A percentile compares a stretch with the other conserved stretches of the same genome.
phyloP scores from a whole-genome alignment of 2,329 filamentous ascomycete species.

The Moelleriella libera region DNA sequence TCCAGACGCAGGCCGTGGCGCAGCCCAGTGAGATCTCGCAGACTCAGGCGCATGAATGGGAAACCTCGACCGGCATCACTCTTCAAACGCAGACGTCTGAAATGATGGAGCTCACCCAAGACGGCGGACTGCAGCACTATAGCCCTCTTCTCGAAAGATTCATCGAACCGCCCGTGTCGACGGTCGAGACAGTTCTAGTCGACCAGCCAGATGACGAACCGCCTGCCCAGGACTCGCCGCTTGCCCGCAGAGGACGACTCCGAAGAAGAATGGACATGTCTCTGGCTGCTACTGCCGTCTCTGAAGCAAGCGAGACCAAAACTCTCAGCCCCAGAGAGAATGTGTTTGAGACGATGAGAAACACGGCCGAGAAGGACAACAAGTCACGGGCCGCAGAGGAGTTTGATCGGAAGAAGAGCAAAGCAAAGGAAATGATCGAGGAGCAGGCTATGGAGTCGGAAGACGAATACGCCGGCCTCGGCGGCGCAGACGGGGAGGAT shows the following conservation, averaged over 20 bases:
- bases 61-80: slow-evolving; percentile 35
- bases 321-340: slow-evolving; percentile 6
- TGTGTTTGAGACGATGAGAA: slow-evolving; percentile 60
- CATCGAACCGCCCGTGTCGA: slow-evolving; percentile 49
- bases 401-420: slow-evolving; percentile 77
- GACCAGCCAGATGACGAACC: slow-evolving; percentile 22
- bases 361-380: slow-evolving; percentile 42
- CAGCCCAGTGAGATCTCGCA: slow-evolving; percentile 41
- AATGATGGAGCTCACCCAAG: slow-evolving; percentile 65
- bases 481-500: slow-evolving; percentile 80
- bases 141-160: slow-evolving; percentile 60
- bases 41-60: slow-evolving; percentile 44
- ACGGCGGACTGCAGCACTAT: slow-evolving; percentile 59
- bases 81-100: slow-evolving; percentile 50
- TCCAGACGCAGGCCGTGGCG: slow-evolving; percentile 20
- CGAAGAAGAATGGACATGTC: slow-evolving; percentile 24
- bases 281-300: slow-evolving; percentile 1
- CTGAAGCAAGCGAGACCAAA: background rate
- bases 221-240: slow-evolving; percentile 46
- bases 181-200: slow-evolving; percentile 51
- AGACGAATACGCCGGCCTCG: slow-evolving; percentile 91
- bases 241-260: slow-evolving; percentile 44
- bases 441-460: slow-evolving; percentile 96
- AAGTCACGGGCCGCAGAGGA: slow-evolving; percentile 35
- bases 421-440: slow-evolving; percentile 74